Evolutionary conservation across 768 basidiomycete genomes (phyloP).

Genomic region (Leccinum aurantiacum): DNA sequence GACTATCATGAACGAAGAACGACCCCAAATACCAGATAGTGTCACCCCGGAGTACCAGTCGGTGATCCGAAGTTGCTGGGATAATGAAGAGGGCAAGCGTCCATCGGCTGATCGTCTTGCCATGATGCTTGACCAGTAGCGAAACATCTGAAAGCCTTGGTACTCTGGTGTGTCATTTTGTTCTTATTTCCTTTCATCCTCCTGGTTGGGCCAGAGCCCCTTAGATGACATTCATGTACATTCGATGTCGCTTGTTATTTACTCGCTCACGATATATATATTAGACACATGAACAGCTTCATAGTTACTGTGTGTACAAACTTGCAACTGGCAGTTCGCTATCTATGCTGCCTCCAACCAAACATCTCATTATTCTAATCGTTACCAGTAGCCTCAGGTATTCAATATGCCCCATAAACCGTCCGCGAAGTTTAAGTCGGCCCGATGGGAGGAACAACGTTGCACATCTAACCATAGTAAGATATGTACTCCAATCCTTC

Average conservation of each 20-base stretch:
- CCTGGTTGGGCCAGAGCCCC: not conserved
- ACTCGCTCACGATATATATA: not conserved
- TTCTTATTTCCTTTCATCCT: not conserved
- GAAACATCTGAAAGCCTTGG: not conserved
- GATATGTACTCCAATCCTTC: too few species aligned
- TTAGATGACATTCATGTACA: not conserved
- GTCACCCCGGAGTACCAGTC: slow-evolving; percentile 4
- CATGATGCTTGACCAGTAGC: slow-evolving; percentile 2
- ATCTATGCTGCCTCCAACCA: too few species aligned
- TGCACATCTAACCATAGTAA: too few species aligned
- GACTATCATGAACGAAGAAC: slow-evolving; percentile 8
- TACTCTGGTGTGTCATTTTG: not conserved
- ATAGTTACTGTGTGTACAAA: not conserved
- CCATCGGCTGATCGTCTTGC: slow-evolving; percentile 16
- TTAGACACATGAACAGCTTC: not conserved
- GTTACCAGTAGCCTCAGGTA: too few species aligned
- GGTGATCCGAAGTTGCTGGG: slow-evolving; percentile 21
- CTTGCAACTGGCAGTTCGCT: too few species aligned
- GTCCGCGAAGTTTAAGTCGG: too few species aligned
- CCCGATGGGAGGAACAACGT: too few species aligned
- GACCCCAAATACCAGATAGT: slow-evolving; percentile 14
- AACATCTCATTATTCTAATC: not conserved
- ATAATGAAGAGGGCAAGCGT: slow-evolving; percentile 16
- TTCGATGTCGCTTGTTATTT: not conserved
- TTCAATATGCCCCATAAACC: too few species aligned